These are phyloP conservation scores for Lupinus albus DNA, from an alignment of 306 rosid species.

Conservation along the genomic window DNA sequence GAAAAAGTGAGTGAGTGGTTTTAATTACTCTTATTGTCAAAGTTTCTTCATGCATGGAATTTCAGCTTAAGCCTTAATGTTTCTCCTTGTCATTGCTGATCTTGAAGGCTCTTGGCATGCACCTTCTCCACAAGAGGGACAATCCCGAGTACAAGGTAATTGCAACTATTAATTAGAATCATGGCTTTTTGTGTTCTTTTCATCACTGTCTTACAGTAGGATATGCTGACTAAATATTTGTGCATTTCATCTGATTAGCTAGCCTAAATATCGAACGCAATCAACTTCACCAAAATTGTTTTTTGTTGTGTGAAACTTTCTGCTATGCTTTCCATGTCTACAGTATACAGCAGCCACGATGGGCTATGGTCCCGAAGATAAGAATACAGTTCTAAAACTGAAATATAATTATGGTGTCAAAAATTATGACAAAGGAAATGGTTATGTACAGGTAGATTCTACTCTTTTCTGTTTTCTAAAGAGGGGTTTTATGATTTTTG, in stretches of 20 bases:
- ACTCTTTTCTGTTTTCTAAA: slow-evolving; percentile 22
- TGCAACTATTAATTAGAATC: slow-evolving; percentile 24
- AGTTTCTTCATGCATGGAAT: slow-evolving; percentile 20
- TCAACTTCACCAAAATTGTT: background rate
- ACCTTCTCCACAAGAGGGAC: slow-evolving; percentile 78
- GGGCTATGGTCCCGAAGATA: slow-evolving; percentile 89
- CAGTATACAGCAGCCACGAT: slow-evolving; percentile 69
- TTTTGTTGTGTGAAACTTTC: background rate
- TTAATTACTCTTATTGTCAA: slow-evolving; percentile 25
- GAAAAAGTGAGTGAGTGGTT: slow-evolving; percentile 72
- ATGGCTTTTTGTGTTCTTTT: slow-evolving; percentile 20
- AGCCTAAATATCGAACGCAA: slow-evolving; percentile 19
- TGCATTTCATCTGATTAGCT: slow-evolving; percentile 9
- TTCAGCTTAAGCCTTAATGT: background rate
- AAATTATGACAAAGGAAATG: slow-evolving; percentile 83
- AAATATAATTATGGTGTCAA: slow-evolving; percentile 88
- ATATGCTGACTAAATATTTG: background rate
- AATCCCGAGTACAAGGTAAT: slow-evolving; percentile 83
- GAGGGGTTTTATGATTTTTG: slow-evolving; percentile 10
- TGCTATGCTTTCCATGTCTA: slow-evolving; percentile 24
- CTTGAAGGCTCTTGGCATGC: slow-evolving; percentile 83
- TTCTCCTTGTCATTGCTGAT: slow-evolving; percentile 36
- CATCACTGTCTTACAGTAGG: background rate
- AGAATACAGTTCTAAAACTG: slow-evolving; percentile 75
- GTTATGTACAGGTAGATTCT: slow-evolving; percentile 71